A percentile compares a stretch with the other conserved stretches of the same genome.
phyloP scores from a whole-genome alignment of 257 asterid genomes.

The Solanum neorickii region DNA sequence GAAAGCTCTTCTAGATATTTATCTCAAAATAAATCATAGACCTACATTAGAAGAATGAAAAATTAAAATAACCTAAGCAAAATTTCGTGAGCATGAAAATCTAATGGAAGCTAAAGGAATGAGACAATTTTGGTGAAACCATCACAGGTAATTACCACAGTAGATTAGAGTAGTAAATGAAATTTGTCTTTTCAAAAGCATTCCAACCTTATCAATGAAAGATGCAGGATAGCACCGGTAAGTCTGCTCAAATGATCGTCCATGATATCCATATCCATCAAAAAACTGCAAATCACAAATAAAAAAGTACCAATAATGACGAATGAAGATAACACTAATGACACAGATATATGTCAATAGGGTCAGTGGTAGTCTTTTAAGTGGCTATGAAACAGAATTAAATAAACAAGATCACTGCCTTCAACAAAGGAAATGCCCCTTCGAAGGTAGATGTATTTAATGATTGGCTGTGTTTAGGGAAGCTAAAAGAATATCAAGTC shows the following conservation, averaged over 20 bases:
- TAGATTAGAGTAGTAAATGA: neutral
- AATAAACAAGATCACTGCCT: neutral
- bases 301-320: neutral
- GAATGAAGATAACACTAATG: neutral
- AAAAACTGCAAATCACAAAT: conserved; percentile 57
- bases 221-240: conserved; percentile 96
- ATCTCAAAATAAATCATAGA: neutral
- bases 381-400: neutral
- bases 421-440: neutral
- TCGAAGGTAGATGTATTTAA: neutral
- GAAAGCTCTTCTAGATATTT: neutral
- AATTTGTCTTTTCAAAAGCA: neutral
- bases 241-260: conserved; percentile 90
- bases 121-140: neutral
- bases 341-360: neutral
- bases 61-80: neutral
- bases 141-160: neutral
- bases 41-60: neutral
- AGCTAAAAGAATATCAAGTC: neutral
- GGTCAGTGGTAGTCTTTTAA: neutral
- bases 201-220: conserved; percentile 87
- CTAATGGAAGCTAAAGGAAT: neutral
- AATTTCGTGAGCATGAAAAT: neutral
- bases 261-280: conserved; percentile 90
- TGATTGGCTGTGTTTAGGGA: neutral